Conservation (phyloP, 2,329 filamentous ascomycete genomes). For the Microcyclosporella mali region DNA sequence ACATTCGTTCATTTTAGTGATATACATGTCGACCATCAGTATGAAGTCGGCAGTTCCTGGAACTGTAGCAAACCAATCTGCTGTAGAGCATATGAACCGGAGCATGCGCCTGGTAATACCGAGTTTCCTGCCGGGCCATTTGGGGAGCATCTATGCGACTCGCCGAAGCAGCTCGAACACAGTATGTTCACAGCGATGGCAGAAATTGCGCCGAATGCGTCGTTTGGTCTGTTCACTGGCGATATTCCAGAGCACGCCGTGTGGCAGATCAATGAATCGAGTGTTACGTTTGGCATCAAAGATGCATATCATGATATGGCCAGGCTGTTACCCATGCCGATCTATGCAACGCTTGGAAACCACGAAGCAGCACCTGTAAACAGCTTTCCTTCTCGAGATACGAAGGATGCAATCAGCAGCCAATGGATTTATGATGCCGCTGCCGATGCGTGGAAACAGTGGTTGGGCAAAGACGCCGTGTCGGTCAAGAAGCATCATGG, state of each 20-base stretch:
- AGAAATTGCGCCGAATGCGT: slow-evolving; percentile 38
- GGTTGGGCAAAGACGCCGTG: slow-evolving; percentile 41
- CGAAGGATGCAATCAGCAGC: slow-evolving; percentile 23
- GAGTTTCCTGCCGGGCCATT: slow-evolving; percentile 47
- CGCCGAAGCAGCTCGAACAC: slow-evolving; percentile 46
- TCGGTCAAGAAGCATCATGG: slow-evolving; percentile 37
- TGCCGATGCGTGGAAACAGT: slow-evolving; percentile 42
- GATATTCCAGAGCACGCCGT: slow-evolving; percentile 51
- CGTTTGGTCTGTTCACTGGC: slow-evolving; percentile 55
- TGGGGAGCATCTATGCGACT: slow-evolving; percentile 51
- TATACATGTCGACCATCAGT: slow-evolving; percentile 53
- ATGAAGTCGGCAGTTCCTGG: slow-evolving; percentile 48
- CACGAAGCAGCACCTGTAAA: slow-evolving; percentile 43
- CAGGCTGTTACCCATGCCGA: slow-evolving; percentile 34
- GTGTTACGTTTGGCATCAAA: slow-evolving; percentile 35
- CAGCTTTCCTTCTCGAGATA: slow-evolving; percentile 14
- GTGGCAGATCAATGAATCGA: slow-evolving; percentile 33
- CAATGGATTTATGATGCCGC: slow-evolving; percentile 52
- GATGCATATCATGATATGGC: slow-evolving; percentile 44
- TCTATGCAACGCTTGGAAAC: slow-evolving; percentile 53
- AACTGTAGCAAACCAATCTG: slow-evolving; percentile 56
- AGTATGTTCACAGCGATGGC: slow-evolving; percentile 46
- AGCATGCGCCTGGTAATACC: slow-evolving; percentile 45
- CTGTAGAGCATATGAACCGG: slow-evolving; percentile 48
- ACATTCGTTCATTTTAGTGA: slow-evolving; percentile 56